Evolutionary conservation across 805 yeast species (phyloP).

Genomic region (Sugiyamaella chiloensis): DNA sequence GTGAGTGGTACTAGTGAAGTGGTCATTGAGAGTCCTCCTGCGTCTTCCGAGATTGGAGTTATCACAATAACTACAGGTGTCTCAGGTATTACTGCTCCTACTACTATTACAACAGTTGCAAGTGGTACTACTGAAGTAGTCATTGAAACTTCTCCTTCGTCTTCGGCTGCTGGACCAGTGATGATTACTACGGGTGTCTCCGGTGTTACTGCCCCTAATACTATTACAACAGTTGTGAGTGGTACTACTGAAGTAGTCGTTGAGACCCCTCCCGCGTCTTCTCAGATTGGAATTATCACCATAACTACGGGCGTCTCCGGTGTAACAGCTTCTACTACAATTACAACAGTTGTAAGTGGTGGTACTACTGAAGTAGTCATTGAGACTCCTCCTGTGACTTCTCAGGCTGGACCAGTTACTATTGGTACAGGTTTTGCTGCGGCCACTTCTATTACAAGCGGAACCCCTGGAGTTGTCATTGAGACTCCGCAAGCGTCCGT

Average conservation of each 20-base stretch:
- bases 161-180: background rate
- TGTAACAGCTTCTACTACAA: conserved; percentile 1
- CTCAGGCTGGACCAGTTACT: background rate
- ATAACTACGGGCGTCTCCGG: background rate
- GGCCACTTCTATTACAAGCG: too few relatives aligned
- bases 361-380: background rate
- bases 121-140: background rate
- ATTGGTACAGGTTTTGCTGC: conserved; percentile 4
- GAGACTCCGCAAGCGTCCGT: conserved; percentile 5
- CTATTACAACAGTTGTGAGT: conserved; percentile 1
- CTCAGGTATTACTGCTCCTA: conserved; percentile 1
- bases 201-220: conserved; percentile 8
- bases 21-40: conserved; percentile 4
- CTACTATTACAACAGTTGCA: background rate
- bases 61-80: background rate
- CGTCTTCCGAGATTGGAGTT: background rate
- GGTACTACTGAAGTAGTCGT: background rate
- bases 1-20: background rate
- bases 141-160: background rate
- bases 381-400: background rate
- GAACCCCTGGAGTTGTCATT: conserved; percentile 1
- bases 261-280: conserved; percentile 1
- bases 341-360: conserved; percentile 5
- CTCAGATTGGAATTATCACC: background rate
- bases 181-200: conserved; percentile 1